Conservation (phyloP, 2,329 filamentous ascomycete genomes). For the Monilinia fructicola region DNA sequence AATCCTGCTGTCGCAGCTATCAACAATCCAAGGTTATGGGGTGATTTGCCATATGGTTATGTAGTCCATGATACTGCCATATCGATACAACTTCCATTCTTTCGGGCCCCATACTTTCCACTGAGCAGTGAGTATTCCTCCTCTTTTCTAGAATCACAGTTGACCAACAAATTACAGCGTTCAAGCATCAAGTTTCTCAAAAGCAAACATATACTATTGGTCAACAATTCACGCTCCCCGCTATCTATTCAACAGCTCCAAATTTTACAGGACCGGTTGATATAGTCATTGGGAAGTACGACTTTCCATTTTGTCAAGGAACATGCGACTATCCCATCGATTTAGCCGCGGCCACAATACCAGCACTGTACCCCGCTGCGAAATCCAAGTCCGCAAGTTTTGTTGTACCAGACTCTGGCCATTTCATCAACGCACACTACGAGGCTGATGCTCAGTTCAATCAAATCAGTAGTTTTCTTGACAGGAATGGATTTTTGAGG, state of each 20-base stretch:
- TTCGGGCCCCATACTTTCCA: slow-evolving; percentile 1
- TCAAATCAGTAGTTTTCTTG: slow-evolving; percentile 4
- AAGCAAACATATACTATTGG: neutral
- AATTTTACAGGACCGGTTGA: neutral
- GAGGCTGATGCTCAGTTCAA: neutral
- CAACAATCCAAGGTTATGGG: slow-evolving; percentile 2
- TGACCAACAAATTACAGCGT: neutral
- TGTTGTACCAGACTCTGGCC: neutral
- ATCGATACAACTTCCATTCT: neutral
- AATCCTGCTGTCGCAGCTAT: slow-evolving; percentile 9
- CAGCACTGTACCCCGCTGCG: neutral
- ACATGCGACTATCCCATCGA: neutral
- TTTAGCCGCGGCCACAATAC: neutral
- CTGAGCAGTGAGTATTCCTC: neutral
- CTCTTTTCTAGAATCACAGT: neutral
- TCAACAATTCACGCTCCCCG: neutral
- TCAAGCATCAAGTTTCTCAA: neutral
- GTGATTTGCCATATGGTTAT: neutral
- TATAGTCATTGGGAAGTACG: slow-evolving; percentile 1
- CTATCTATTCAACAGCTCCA: neutral
- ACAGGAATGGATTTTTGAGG: neutral
- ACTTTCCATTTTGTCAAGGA: slow-evolving; percentile 1
- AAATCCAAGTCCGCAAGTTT: neutral
- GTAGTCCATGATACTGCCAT: slow-evolving; percentile 7
- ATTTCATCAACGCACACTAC: slow-evolving; percentile 9